These are phyloP conservation scores for Kokia cookei DNA, from an alignment of 441 rosid genomes.

Conservation along the genomic window DNA sequence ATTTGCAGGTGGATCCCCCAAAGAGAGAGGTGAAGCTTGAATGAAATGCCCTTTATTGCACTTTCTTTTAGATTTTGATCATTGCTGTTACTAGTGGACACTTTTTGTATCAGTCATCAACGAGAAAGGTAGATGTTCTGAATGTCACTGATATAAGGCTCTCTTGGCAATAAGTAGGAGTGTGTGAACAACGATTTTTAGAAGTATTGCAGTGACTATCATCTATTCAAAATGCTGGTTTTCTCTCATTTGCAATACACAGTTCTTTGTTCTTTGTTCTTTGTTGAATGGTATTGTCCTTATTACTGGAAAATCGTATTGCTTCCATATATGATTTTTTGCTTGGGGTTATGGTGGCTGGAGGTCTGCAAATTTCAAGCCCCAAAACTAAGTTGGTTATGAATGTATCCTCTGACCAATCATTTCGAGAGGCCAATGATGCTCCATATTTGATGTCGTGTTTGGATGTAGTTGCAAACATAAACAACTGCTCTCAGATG, in stretches of 20 bases:
- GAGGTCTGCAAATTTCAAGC: not conserved
- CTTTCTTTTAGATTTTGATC: not conserved
- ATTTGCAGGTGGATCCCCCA: slow-evolving; percentile 82
- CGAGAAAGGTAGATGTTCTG: not conserved
- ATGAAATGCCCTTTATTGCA: slow-evolving; percentile 17
- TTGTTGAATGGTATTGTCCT: not conserved
- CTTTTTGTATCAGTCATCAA: not conserved
- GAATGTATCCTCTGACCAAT: not conserved
- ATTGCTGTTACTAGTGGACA: not conserved
- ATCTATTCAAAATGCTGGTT: not conserved
- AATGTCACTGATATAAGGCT: not conserved
- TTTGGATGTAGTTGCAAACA: not conserved
- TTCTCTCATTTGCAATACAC: not conserved
- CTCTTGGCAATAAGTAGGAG: slow-evolving; percentile 1
- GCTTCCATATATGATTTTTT: not conserved
- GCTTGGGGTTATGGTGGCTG: not conserved
- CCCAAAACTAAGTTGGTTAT: not conserved
- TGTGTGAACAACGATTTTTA: not conserved
- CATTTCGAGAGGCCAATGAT: not conserved
- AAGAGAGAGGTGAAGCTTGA: slow-evolving; percentile 65
- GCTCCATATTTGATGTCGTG: not conserved
- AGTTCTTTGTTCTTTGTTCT: not conserved
- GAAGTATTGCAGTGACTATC: not conserved
- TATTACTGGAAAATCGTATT: not conserved
- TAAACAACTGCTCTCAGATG: not conserved